Evolutionary conservation across 495 filamentous ascomycete genomes (phyloP).

Genomic region (Aspergillus hancockii): DNA sequence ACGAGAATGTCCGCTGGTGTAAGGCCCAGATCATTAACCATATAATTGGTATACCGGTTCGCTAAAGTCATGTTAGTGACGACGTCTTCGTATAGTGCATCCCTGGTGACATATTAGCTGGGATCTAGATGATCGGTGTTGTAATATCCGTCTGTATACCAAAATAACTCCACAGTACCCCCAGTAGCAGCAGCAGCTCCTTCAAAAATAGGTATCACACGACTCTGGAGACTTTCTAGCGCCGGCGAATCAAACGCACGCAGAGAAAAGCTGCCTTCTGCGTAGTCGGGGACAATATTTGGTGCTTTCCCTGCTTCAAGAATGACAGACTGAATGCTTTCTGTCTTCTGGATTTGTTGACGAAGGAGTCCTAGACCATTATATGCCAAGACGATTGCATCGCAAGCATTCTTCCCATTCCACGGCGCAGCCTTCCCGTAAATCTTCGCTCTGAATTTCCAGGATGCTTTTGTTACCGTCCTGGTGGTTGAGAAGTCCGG

Average conservation of each 20-base stretch:
- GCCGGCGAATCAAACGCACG: constrained; percentile 21
- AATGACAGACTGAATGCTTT: constrained; percentile 17
- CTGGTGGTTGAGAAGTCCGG: constrained; percentile 45
- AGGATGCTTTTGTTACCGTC: constrained; percentile 33
- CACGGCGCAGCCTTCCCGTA: constrained; percentile 16
- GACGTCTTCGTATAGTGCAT: constrained; percentile 51
- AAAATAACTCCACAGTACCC: constrained; percentile 45
- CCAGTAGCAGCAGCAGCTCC: constrained; percentile 56
- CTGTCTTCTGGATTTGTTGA: constrained; percentile 17
- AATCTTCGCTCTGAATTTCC: constrained; percentile 2
- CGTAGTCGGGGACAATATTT: constrained; percentile 57
- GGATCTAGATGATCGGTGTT: too few species aligned
- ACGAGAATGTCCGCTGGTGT: constrained; percentile 7
- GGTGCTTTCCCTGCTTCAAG: constrained; percentile 30
- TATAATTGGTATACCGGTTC: constrained; percentile 41
- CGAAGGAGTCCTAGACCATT: constrained; percentile 13
- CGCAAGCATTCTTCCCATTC: constrained; percentile 16
- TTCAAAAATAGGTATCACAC: constrained; percentile 46
- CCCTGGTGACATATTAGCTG: constrained; percentile 13
- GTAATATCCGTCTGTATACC: too few species aligned
- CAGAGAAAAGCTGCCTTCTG: constrained; percentile 38
- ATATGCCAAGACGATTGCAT: constrained; percentile 17
- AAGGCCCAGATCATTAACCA: constrained; percentile 34
- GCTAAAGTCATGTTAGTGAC: constrained; percentile 52
- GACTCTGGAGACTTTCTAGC: constrained; percentile 33